Evolutionary conservation across 495 filamentous ascomycete species (phyloP).

Genomic region (Chaetomium cochliodes): DNA sequence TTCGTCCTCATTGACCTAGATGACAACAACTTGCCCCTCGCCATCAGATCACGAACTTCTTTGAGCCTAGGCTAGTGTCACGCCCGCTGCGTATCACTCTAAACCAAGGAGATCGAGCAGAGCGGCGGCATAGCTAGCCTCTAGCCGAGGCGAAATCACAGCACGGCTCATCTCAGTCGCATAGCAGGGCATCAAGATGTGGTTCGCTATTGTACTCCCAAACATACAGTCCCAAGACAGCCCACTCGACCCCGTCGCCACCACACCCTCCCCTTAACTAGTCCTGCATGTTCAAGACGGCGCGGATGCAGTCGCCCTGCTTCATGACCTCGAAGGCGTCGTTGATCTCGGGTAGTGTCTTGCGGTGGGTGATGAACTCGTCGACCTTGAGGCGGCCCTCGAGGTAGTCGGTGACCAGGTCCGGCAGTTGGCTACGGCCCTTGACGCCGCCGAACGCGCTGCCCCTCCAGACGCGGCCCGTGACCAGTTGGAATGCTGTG

Average conservation of each 20-base stretch:
- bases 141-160: too few species aligned
- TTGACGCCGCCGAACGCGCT: slow-evolving; percentile 98
- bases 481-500: slow-evolving; percentile 98
- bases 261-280: background rate
- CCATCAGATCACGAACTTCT: too few species aligned
- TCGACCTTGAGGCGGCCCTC: slow-evolving; percentile 91
- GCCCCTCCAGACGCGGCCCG: slow-evolving; percentile 94
- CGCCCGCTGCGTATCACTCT: too few species aligned
- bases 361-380: slow-evolving; percentile 98
- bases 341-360: slow-evolving; percentile 78
- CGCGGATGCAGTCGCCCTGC: slow-evolving; percentile 90
- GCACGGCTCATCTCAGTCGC: too few species aligned
- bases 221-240: background rate
- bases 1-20: too few species aligned
- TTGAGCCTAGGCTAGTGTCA: too few species aligned
- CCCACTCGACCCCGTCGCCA: background rate
- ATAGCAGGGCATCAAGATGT: too few species aligned
- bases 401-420: slow-evolving; percentile 87
- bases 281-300: slow-evolving; percentile 61
- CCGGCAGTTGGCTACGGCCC: slow-evolving; percentile 87
- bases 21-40: too few species aligned
- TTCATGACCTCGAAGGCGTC: slow-evolving; percentile 91
- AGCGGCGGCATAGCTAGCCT: too few species aligned
- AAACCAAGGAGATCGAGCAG: too few species aligned
- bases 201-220: background rate